Percentiles rank a stretch among this genome's conserved stretches.
phyloP scores from a whole-genome alignment of 495 filamentous ascomycete genomes.

The Diplogelasinospora grovesii region DNA sequence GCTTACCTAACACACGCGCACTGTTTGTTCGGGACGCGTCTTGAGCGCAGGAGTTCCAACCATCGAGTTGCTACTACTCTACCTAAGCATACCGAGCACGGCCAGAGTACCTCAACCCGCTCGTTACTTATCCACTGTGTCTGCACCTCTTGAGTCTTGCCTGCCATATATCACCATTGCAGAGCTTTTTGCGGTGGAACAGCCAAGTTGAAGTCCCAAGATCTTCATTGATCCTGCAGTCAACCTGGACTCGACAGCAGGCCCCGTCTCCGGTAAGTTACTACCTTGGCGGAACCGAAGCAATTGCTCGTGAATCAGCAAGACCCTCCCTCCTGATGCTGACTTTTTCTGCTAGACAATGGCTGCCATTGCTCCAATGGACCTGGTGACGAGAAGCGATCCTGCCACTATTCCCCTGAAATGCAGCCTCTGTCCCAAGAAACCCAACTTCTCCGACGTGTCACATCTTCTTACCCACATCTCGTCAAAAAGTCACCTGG shows the following conservation, averaged over 20 bases:
- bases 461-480: constrained; percentile 87
- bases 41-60: no score
- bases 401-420: constrained; percentile 49
- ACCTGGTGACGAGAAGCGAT: constrained; percentile 12
- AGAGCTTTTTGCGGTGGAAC: not conserved
- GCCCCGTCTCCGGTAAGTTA: constrained; percentile 14
- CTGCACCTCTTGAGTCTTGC: constrained; percentile 9
- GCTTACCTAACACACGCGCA: no score
- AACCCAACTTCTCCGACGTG: constrained; percentile 73
- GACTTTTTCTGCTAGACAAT: constrained; percentile 23
- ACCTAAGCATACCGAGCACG: no score
- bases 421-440: constrained; percentile 75
- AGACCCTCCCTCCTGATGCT: constrained; percentile 3
- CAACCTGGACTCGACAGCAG: no score
- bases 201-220: not conserved
- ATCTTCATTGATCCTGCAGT: constrained; percentile 16
- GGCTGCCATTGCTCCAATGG: constrained; percentile 30
- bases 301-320: constrained; percentile 4
- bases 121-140: no score
- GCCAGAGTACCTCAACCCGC: no score
- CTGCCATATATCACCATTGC: constrained; percentile 3
- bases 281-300: constrained; percentile 4
- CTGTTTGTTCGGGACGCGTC: no score
- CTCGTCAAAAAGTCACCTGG: constrained; percentile 75
- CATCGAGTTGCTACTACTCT: no score